These are phyloP conservation scores for Diaporthe velutina DNA, from an alignment of 2,329 filamentous ascomycete genomes.

Conservation along the genomic window DNA sequence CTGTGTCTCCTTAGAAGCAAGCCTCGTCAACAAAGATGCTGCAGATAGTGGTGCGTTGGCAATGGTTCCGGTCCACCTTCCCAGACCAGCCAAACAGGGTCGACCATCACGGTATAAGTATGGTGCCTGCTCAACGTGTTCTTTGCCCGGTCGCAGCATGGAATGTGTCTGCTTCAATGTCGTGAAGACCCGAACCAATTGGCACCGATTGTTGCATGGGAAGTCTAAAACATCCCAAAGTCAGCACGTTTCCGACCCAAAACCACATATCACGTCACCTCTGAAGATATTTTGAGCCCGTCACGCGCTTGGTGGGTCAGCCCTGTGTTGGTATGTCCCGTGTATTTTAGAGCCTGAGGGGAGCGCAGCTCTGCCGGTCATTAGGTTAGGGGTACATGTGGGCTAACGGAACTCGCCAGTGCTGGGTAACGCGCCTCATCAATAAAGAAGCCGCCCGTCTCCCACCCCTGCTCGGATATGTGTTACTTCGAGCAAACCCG, in stretches of 20 bases:
- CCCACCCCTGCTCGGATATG: conserved; percentile 65
- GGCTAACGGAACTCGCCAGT: conserved; percentile 26
- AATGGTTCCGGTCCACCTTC: conserved; percentile 41
- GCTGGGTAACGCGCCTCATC: conserved; percentile 9
- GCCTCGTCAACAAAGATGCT: conserved; percentile 39
- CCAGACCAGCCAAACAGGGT: conserved; percentile 39
- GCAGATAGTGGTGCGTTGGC: conserved; percentile 41
- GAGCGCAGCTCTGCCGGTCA: background rate
- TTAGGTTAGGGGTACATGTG: conserved; percentile 7
- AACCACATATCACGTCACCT: conserved; percentile 14
- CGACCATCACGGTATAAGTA: conserved; percentile 47
- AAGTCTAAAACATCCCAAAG: conserved; percentile 13
- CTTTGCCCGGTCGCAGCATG: background rate
- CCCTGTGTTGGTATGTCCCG: conserved; percentile 14
- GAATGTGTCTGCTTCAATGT: conserved; percentile 26
- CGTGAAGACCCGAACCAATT: background rate
- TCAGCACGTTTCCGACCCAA: conserved; percentile 1
- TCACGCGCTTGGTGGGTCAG: conserved; percentile 24
- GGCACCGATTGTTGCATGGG: background rate
- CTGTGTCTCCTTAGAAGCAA: conserved; percentile 37
- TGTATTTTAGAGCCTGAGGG: background rate
- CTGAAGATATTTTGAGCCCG: conserved; percentile 1
- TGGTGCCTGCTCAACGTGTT: conserved; percentile 38
- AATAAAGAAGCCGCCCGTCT: conserved; percentile 26
- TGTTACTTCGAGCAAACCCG: conserved; percentile 95